Evolutionary conservation across 2,329 filamentous ascomycete species (phyloP).

Genomic region (Venturiaceae sp.): DNA sequence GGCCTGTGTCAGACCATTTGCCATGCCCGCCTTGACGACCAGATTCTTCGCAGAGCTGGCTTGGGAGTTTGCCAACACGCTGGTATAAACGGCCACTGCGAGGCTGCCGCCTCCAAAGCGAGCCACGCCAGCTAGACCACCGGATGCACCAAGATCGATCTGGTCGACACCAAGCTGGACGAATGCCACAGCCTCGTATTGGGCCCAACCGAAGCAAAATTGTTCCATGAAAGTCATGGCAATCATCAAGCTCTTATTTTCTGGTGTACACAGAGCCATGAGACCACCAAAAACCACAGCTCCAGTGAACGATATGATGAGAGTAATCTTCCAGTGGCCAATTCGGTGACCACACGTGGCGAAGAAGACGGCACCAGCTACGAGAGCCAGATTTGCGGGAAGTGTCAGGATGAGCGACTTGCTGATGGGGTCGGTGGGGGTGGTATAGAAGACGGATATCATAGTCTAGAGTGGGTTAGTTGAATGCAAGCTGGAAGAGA

Average conservation of each 20-base stretch:
- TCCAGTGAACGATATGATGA: constrained; percentile 28
- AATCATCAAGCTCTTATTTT: constrained; percentile 32
- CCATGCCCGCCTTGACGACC: not conserved
- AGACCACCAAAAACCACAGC: constrained; percentile 36
- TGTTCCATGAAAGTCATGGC: constrained; percentile 34
- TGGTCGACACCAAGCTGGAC: constrained; percentile 37
- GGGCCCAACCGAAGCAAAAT: constrained; percentile 34
- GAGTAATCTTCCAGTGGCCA: constrained; percentile 33
- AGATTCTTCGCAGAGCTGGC: not conserved
- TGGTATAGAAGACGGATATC: not conserved
- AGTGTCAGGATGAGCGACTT: constrained; percentile 19
- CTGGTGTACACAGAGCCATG: constrained; percentile 29
- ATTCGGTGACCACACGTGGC: constrained; percentile 28
- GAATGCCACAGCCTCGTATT: constrained; percentile 35
- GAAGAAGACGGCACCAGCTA: constrained; percentile 28
- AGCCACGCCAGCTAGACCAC: constrained; percentile 30
- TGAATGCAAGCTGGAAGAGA: too few relatives aligned
- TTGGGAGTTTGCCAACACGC: constrained; percentile 23
- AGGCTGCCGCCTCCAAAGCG: constrained; percentile 32
- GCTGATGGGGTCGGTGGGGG: constrained; percentile 21
- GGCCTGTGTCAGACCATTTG: constrained; percentile 12
- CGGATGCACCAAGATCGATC: constrained; percentile 31
- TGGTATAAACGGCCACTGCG: constrained; percentile 29
- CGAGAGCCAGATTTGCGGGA: constrained; percentile 31
- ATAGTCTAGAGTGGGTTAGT: not conserved